Percentiles rank a stretch among this genome's conserved stretches.
phyloP scores from a whole-genome alignment of 2,329 filamentous ascomycete genomes.

The Cytospora mali region DNA sequence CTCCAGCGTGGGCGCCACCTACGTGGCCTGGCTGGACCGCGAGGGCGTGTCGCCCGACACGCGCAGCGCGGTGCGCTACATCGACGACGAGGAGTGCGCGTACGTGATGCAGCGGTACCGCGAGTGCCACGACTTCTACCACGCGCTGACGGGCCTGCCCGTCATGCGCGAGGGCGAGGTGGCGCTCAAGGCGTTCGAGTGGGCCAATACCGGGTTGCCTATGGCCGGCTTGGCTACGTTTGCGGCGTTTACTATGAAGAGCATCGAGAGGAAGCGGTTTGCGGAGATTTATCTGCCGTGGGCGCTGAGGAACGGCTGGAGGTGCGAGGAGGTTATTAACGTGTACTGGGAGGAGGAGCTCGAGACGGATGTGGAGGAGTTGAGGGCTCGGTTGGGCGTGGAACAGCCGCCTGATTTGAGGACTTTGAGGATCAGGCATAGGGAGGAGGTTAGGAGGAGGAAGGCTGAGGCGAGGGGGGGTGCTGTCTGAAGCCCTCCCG shows the following conservation, averaged over 20 bases:
- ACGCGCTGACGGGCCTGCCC: slow-evolving; percentile 88
- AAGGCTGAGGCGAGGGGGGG: background rate
- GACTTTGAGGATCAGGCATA: slow-evolving; percentile 70
- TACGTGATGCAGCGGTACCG: slow-evolving; percentile 99
- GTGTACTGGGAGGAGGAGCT: slow-evolving; percentile 98
- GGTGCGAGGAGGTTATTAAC: slow-evolving; percentile 82
- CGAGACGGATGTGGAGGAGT: slow-evolving; percentile 75
- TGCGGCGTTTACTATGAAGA: slow-evolving; percentile 83
- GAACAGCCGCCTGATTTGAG: slow-evolving; percentile 88
- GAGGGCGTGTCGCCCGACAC: slow-evolving; percentile 95
- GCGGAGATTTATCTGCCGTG: slow-evolving; percentile 80
- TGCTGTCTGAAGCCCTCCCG: background rate
- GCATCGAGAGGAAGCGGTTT: slow-evolving; percentile 77
- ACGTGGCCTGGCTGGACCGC: slow-evolving; percentile 88
- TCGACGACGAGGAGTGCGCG: slow-evolving; percentile 92
- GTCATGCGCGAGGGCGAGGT: slow-evolving; percentile 94
- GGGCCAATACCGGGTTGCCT: slow-evolving; percentile 87
- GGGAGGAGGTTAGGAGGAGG: slow-evolving; percentile 64
- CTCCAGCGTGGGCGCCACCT: slow-evolving; percentile 78
- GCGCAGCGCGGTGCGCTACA: slow-evolving; percentile 78
- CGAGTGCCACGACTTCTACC: slow-evolving; percentile 97
- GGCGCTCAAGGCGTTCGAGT: slow-evolving; percentile 97
- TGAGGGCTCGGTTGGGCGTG: slow-evolving; percentile 77
- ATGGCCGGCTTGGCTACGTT: slow-evolving; percentile 91
- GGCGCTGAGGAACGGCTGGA: slow-evolving; percentile 82